These are phyloP conservation scores for Nothopassalora personata DNA, from an alignment of 2,329 filamentous ascomycete genomes.

Conservation along the genomic window DNA sequence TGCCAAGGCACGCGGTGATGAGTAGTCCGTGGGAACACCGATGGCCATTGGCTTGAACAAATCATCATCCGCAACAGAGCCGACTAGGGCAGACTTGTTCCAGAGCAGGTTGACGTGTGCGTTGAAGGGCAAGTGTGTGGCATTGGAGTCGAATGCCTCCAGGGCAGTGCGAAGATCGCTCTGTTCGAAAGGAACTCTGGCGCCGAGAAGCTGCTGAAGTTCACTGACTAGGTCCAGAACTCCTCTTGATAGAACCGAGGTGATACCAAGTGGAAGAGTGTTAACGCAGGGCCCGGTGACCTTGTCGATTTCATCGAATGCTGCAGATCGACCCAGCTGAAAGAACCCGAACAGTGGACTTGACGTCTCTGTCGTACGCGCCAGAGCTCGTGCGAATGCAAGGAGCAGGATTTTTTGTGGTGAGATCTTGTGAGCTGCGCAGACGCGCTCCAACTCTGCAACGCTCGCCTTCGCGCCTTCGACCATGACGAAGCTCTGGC, in stretches of 20 bases:
- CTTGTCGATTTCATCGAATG: slow-evolving; percentile 10
- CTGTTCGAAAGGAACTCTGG: slow-evolving; percentile 8
- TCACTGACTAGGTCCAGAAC: not conserved
- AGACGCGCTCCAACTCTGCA: not conserved
- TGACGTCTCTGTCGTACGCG: not conserved
- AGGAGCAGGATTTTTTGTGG: slow-evolving; percentile 12
- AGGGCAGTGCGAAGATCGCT: slow-evolving; percentile 6
- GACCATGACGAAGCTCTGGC: slow-evolving; percentile 9
- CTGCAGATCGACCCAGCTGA: slow-evolving; percentile 9
- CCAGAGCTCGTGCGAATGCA: slow-evolving; percentile 12
- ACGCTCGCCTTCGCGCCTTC: not conserved
- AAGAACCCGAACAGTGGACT: slow-evolving; percentile 15
- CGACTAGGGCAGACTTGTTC: slow-evolving; percentile 6
- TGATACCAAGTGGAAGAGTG: slow-evolving; percentile 3
- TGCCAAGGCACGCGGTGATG: slow-evolving; percentile 3
- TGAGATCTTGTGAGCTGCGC: slow-evolving; percentile 5
- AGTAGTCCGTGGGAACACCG: slow-evolving; percentile 11
- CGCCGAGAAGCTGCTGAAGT: slow-evolving; percentile 8
- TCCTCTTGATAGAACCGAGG: not conserved
- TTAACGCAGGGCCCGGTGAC: slow-evolving; percentile 12
- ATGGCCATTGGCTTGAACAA: slow-evolving; percentile 8
- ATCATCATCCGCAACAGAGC: not conserved
- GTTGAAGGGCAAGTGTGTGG: slow-evolving; percentile 11
- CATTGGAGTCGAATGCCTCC: not conserved
- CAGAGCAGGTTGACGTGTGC: slow-evolving; percentile 14